Conservation (phyloP, 257 asterid species). For the Rehmannia glutinosa region DNA sequence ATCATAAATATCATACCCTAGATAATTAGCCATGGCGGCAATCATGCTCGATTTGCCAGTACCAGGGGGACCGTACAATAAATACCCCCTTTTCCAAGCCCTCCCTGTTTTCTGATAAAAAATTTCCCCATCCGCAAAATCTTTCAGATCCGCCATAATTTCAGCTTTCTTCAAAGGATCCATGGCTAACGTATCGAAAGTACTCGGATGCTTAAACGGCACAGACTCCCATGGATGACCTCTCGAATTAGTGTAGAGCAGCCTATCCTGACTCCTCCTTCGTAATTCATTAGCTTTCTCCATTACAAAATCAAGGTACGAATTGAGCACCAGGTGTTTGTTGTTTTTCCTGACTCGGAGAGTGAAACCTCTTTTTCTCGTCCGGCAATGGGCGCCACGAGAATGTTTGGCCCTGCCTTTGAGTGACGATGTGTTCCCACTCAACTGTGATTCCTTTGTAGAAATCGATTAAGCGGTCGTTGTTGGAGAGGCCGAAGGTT, state of each 20-base stretch:
- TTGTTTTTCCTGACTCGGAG: slow-evolving; percentile 28
- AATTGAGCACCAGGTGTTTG: slow-evolving; percentile 25
- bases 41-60: slow-evolving; percentile 49
- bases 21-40: slow-evolving; percentile 45
- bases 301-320: slow-evolving; percentile 31
- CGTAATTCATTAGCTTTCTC: slow-evolving; percentile 28
- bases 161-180: no score
- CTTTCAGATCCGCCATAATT: no score
- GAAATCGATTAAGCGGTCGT: slow-evolving; percentile 32
- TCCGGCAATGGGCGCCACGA: slow-evolving; percentile 46
- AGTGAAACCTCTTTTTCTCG: slow-evolving; percentile 38
- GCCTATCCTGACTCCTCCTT: no score
- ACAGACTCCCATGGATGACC: no score
- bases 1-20: slow-evolving; percentile 42
- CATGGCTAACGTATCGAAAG: no score
- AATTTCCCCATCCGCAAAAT: no score
- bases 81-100: no score
- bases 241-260: no score
- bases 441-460: slow-evolving; percentile 25
- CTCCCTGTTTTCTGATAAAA: no score
- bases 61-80: no score
- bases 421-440: slow-evolving; percentile 43
- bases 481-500: slow-evolving; percentile 39
- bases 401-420: slow-evolving; percentile 27
- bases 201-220: no score